Evolutionary conservation across 495 filamentous ascomycete genomes (phyloP), one percentile per base, ranked within the genome.

Genomic region (Hypoxylon crocopeplum): DNA sequence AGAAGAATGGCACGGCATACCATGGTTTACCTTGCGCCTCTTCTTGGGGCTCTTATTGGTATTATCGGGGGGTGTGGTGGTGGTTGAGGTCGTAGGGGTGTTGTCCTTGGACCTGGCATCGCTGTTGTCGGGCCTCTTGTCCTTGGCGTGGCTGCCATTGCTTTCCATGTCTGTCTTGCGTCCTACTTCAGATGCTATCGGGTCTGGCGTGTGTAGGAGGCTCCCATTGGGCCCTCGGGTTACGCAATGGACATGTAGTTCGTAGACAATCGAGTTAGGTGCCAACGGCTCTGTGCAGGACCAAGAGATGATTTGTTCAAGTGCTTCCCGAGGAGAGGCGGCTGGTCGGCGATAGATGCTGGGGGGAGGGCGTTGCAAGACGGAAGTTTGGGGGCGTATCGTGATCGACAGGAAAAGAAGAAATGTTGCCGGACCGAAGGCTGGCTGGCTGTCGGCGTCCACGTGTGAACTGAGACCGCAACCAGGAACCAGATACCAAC

Each of bases 1-100:
- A 72, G 66, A 64, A 69, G 40, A 52, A 55, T 52, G 34, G 45
- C 46, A 59, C 54, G 40, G 62, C 86, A 82, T 85, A 96, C 93
- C 94, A 84, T 99, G 95, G 84, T 97, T 98, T 68, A 99, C 94
- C 82, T 99, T 99, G 78, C 93, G 89, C 77, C 95, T 84, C 84
- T 97, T 98, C 82, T 94, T 96, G 16, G 90, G 86, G 69, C 87
- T 91, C 75, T 78, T 81, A 69, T 71, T 74, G 68, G 69, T 57
- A 68, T 74, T 75, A 59, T 78, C 76, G 52, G 69, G 64, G 58
- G 69, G 56, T 40, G 73, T 66, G 62, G 72, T 67, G 62, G 68
- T 63, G 67, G 59, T 57, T 64, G 74, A 66, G 41, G 49, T 59
- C 65, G 70, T 72, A 70, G 75, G 74, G 69, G 75, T 76, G 54